Evolutionary conservation across 2,329 filamentous ascomycete species (phyloP), one percentile per base, ranked within the genome.

Genomic region (Pestalotiopsis sp.): DNA sequence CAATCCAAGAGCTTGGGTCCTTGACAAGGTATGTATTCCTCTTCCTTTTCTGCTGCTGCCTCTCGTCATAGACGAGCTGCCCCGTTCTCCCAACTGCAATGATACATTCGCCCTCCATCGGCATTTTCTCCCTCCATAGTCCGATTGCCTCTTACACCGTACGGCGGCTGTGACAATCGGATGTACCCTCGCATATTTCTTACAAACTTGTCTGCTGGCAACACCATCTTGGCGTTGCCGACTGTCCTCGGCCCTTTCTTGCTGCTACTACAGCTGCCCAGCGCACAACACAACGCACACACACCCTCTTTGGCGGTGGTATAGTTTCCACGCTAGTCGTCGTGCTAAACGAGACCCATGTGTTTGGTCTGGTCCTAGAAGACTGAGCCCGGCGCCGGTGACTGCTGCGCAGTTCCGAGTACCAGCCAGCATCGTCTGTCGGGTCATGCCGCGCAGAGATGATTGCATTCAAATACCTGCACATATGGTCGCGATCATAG

Each of bases 71-170:
- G 69, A 67, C 67, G 62, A 59, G 69, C 70, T 69, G 70, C 71
- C 72, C 71, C 71, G 69, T 71, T 73, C 69, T 71, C 69, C 73
- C 76, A 74, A 76, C 74, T 78, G 75, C 75, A 78, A 78, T 76
- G 76, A 78, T 78, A 74, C 76, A 76, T 78, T 69, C 72, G 71
- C 74, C 74, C 76, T 77, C 76, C 75, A 75, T 59, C 71, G 71
- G 69, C 73, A 74, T 72, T 59, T 59, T 52, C 25, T 25, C 20
- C 55, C 12, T 23, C 55, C 71, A 67, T 70, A 25, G n/a, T 59
- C 14, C 64, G 23, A 57, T 39, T 57, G 49, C 64, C 52, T 70
- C 71, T 72, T 71, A 71, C 72, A 73, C 73, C 73, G 70, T 73
- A 68, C 69, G 74, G 74, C 71, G 75, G 70, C 72, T 71, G 70